Evolutionary conservation across 2,329 filamentous ascomycete genomes (phyloP), one percentile per base, ranked within the genome.

Genomic region (Colletotrichum gigasporum): DNA sequence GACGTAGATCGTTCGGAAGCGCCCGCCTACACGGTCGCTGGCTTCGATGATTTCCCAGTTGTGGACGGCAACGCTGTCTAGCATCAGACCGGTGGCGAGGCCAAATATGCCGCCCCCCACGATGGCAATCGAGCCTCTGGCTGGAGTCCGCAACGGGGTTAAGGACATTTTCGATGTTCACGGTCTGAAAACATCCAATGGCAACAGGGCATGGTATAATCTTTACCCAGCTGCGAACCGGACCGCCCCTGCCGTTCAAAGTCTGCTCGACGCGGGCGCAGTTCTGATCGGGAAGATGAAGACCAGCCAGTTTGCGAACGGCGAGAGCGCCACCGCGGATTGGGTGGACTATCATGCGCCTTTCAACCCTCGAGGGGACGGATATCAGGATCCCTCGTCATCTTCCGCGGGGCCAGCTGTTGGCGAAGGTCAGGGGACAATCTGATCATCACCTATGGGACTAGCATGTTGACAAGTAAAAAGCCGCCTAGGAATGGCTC

Each of bases 41-140:
- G 85, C 83, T 71, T 90, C 87, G 16, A 86, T 78, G 59, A 89
- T 87, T 35, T 82, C 81, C 76, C 86, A 82, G 70, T 88, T 83
- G 44, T 80, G 78, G 52, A 88, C 79, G 4, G 86, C 86, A 5
- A 76, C 74, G 48, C 79, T 77, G n/a, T 68, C 85, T 77, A 69
- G 81, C 79, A 69, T 71, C 8, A 83, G 73, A 57, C 76, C 79
- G 1, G 81, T 88, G 83, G 89, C 84, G 59, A 90, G 72, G 0
- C 87, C 86, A 8, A 83, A 78, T 84, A 89, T 89, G 9, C 86
- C 87, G n/a, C 82, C 87, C 20, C 87, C 87, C 3, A 89, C 75
- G 51, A 90, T 89, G 30, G 81, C 86, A 63, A 89, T 80, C 28
- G 52, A 18, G 18, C 86, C 86, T 1, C 75, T 89, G 0, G 83